Evolutionary conservation across 176 grass and related monocot species (phyloP), one percentile per base, ranked within the genome.

Genomic region (Dendrocalamus sinicus): DNA sequence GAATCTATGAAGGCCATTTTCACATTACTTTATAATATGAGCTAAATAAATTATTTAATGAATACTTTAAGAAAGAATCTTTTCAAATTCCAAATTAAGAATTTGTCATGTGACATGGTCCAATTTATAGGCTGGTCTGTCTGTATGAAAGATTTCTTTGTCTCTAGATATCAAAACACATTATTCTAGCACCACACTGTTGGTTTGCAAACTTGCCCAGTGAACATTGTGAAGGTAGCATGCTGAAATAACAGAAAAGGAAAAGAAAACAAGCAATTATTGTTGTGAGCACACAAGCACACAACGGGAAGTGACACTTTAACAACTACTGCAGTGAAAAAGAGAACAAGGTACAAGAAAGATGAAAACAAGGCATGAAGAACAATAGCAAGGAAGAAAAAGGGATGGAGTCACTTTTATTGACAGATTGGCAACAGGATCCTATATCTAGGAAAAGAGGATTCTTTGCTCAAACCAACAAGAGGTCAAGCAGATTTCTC

Each of bases 401-500:
- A 78, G 30, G 75, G 66, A 76, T 81, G 76, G 85, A 39, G 67
- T 19, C 62, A 26, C 53, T 80, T 84, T 70, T 81, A 48, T 72
- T 85, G 63, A 88, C 81, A 64, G 62, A 74, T 71, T 68, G 51
- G 60, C 23, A 80, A 41, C 82, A 84, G 43, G 50, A 75, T 60
- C 67, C 40, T 67, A 70, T 15, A 54, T 61, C 40, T 61, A 37
- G 51, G 52, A 72, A 63, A 67, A 64, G 47, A 84, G 13, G 68
- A 62, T 35, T 66, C 63, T 81, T 76, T 63, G 8, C 39, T 73
- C 79, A 60, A 44, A 37, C 50, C 55, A 83, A 82, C 66, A 79
- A 67, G 44, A 78, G 12, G 26, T 1, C 26, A 60, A 72, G 52
- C 10, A 53, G 66, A 77, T 62, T 80, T 86, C 43, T 62, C 14